Percentiles rank a stretch among this genome's conserved stretches.
Conservation (phyloP, 345 rosid species). For the Eutrema yunnanense region DNA sequence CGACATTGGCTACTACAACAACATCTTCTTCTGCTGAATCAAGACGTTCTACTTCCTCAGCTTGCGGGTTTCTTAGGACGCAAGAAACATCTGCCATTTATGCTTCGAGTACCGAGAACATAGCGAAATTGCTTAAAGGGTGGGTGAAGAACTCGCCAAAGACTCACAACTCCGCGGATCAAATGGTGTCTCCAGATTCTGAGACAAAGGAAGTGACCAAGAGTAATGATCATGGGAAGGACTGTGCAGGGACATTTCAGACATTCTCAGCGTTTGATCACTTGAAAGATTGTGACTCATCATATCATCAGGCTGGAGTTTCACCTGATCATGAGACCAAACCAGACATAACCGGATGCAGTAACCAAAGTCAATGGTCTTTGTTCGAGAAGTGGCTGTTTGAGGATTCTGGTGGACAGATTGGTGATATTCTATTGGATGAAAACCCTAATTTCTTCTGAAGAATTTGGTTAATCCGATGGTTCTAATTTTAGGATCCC, state of each 20-base stretch:
- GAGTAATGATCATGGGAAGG: slow-evolving; percentile 7
- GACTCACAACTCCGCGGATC: slow-evolving; percentile 2
- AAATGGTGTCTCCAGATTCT: slow-evolving; percentile 19
- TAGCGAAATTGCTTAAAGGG: slow-evolving; percentile 61
- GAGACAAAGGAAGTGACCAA: slow-evolving; percentile 21
- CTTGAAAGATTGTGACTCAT: slow-evolving; percentile 43
- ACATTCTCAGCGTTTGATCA: slow-evolving; percentile 42
- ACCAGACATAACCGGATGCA: slow-evolving; percentile 28
- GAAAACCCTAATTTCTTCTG: slow-evolving; percentile 39
- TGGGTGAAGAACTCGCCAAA: slow-evolving; percentile 48
- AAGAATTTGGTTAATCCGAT: slow-evolving; percentile 14
- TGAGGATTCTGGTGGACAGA: slow-evolving; percentile 49
- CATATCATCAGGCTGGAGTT: slow-evolving; percentile 40
- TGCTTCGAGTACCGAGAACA: slow-evolving; percentile 68
- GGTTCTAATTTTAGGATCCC: slow-evolving; percentile 13
- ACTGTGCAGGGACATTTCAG: slow-evolving; percentile 36
- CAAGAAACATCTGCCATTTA: slow-evolving; percentile 35
- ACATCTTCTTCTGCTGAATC: slow-evolving; percentile 29
- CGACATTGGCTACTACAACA: slow-evolving; percentile 1
- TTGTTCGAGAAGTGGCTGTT: slow-evolving; percentile 69
- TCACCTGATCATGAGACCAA: slow-evolving; percentile 46
- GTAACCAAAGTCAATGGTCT: slow-evolving; percentile 39
- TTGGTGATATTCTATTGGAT: slow-evolving; percentile 42
- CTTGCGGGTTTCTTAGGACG: slow-evolving; percentile 4
- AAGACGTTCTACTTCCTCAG: slow-evolving; percentile 24